Conservation (phyloP, 371 early-diverging fungal genomes). For the Apophysomyces sp. region DNA sequence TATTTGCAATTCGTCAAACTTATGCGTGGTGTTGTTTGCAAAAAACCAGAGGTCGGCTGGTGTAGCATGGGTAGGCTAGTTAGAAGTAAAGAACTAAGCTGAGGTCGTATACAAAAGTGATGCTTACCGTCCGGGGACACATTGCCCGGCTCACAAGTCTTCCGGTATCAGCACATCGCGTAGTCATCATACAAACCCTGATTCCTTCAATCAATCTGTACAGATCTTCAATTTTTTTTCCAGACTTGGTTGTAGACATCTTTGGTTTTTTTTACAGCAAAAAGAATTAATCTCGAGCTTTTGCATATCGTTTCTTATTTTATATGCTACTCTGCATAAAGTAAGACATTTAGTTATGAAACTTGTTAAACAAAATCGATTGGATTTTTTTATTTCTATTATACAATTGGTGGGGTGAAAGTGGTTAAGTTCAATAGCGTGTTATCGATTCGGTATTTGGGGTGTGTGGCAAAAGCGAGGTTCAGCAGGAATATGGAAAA, state of each 20-base stretch:
- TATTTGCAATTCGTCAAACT: conserved; percentile 36
- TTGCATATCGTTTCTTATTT: too few relatives aligned
- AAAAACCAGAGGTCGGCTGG: conserved; percentile 45
- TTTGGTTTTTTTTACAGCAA: background rate
- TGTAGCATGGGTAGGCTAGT: conserved; percentile 15
- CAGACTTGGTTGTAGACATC: conserved; percentile 4
- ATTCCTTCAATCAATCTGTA: conserved; percentile 28
- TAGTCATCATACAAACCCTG: conserved; percentile 35
- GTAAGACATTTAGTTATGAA: too few relatives aligned
- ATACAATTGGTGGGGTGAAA: too few relatives aligned
- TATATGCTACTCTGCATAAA: too few relatives aligned
- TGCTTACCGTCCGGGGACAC: conserved; percentile 21
- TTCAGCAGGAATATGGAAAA: background rate
- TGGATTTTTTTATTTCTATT: too few relatives aligned
- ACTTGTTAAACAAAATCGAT: too few relatives aligned
- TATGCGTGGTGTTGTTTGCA: conserved; percentile 39
- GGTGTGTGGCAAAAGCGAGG: too few relatives aligned
- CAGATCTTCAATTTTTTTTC: conserved; percentile 32
- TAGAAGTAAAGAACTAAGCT: background rate
- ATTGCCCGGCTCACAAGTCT: conserved; percentile 27
- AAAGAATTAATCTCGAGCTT: too few relatives aligned
- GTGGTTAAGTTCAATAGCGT: too few relatives aligned
- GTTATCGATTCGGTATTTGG: too few relatives aligned
- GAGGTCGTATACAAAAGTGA: background rate
- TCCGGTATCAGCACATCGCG: conserved; percentile 24